These are phyloP conservation scores for Sporothrix sp. DNA, from an alignment of 2,329 filamentous ascomycete genomes.

Conservation along the genomic window DNA sequence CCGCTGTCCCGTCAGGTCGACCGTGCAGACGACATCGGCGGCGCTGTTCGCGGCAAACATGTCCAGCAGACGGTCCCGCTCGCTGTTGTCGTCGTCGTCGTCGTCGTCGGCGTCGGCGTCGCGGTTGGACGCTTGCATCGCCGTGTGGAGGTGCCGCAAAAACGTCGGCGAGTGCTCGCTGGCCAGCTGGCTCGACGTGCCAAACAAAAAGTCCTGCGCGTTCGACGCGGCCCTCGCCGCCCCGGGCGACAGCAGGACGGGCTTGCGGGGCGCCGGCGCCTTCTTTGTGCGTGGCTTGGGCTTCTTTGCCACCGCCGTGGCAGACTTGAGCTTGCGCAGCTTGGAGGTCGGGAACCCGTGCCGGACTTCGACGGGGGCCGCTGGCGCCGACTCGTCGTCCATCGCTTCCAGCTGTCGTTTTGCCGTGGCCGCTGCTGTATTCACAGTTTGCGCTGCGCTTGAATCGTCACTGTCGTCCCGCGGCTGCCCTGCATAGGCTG, in stretches of 20 bases:
- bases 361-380: not conserved
- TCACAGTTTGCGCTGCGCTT: too few species aligned
- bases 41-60: not conserved
- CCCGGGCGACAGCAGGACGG: slow-evolving; percentile 55
- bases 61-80: slow-evolving; percentile 6
- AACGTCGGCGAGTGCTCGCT: slow-evolving; percentile 60
- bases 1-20: slow-evolving; percentile 5
- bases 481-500: slow-evolving; percentile 44
- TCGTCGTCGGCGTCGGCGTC: slow-evolving; percentile 22
- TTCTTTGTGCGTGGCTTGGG: slow-evolving; percentile 26
- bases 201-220: slow-evolving; percentile 71
- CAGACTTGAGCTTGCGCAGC: slow-evolving; percentile 22
- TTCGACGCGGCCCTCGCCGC: slow-evolving; percentile 57
- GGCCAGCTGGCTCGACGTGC: slow-evolving; percentile 74
- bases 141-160: slow-evolving; percentile 51
- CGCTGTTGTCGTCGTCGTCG: not conserved
- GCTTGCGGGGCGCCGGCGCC: slow-evolving; percentile 30
- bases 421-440: not conserved
- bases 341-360: slow-evolving; percentile 23
- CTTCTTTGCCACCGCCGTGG: slow-evolving; percentile 13
- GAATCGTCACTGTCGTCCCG: too few species aligned
- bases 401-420: slow-evolving; percentile 21
- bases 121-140: slow-evolving; percentile 49
- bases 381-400: slow-evolving; percentile 17
- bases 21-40: not conserved